Evolutionary conservation across 75 land plant species (phyloP), one percentile per base, ranked within the genome.

Genomic region (Larix kaempferi): DNA sequence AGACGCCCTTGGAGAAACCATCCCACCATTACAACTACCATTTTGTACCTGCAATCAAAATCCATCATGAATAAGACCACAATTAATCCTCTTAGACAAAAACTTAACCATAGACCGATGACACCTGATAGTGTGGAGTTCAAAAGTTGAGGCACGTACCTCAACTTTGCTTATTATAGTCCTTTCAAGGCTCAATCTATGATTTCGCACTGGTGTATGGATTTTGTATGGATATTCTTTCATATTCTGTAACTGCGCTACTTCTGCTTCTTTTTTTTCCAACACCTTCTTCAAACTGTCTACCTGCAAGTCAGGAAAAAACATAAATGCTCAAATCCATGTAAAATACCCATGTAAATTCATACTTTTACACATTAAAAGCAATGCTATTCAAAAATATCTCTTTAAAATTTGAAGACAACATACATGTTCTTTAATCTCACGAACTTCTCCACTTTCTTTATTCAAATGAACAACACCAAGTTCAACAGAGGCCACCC

Each of bases 401-500:
- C 33, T 29, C 33, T 29, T 29, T 29, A 29, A 29, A 29, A 29
- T 29, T 29, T 29, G 33, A 29, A 29, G 1, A 29, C 10, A 57
- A 49, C 27, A 78, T 59, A 92, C 95, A 89, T 92, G 86, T 66
- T 84, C 88, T 75, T 83, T 88, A 13, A 90, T 88, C 54, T 90
- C 89, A 58, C 84, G 80, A 39, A 92, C 81, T 78, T 90, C 91
- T 54, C 67, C 61, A 73, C 85, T 90, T 76, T 92, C 90, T 75
- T 88, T 90, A 78, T 92, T 90, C 60, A 75, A 15, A 59, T 87
- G 85, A 71, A 92, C 90, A 79, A 91, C 81, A 65, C 95, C 95
- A 76, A 92, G 89, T 76, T 92, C 95, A 75, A 92, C 92, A 56
- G 92, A 77, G 15, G 95, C 84, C 21, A 83, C 93, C 74, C 93